phyloP scores from a whole-genome alignment of 495 filamentous ascomycete genomes.

The Aspergillus steynii region DNA sequence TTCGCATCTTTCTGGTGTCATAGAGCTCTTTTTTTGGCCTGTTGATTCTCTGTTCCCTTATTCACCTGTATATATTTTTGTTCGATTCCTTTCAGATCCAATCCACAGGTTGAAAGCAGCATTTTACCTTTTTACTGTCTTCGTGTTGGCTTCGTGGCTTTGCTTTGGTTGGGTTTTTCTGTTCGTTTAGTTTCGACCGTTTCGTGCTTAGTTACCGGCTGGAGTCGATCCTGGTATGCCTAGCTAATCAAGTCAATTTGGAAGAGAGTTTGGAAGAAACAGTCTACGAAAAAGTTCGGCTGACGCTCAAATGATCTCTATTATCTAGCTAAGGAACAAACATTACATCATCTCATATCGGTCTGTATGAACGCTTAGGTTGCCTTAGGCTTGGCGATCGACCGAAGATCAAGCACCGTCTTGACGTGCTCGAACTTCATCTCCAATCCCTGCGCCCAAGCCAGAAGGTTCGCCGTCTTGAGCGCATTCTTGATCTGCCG shows the following conservation, averaged over 20 bases:
- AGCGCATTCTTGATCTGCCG: conserved; percentile 54
- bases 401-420: not conserved
- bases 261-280: not conserved
- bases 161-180: not conserved
- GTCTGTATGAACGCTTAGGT: not conserved
- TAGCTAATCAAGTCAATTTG: not conserved
- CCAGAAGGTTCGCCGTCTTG: conserved; percentile 40
- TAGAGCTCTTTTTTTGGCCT: conserved; percentile 5
- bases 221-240: not conserved
- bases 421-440: not conserved
- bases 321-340: not conserved
- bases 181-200: not conserved
- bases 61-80: conserved; percentile 11
- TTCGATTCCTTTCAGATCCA: not conserved
- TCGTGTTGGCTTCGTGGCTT: not conserved
- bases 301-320: not conserved
- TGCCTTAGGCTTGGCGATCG: not conserved
- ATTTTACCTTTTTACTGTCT: not conserved
- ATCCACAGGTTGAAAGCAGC: not conserved
- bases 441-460: conserved; percentile 20
- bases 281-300: not conserved
- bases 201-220: not conserved
- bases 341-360: not conserved
- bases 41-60: not conserved
- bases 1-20: conserved; percentile 4